Base-by-base conservation (phyloP, 2,329 filamentous ascomycete genomes). In the Aspergillus texensis region DNA sequence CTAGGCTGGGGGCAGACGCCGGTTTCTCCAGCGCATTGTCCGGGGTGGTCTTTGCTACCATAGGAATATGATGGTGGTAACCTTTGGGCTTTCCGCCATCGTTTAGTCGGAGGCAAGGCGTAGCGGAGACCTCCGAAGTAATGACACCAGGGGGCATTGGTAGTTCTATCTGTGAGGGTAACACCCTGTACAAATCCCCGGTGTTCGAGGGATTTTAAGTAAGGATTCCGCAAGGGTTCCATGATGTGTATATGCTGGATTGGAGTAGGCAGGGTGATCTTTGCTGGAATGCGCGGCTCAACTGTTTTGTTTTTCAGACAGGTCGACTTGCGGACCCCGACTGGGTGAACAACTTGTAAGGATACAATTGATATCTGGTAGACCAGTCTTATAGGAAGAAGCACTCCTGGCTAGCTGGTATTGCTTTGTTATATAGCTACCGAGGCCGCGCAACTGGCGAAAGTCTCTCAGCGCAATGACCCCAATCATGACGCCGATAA, bases 41-140 rank as follows among this genome's bases (percentile, higher is more conserved):
- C 84, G 0, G 85, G 85, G 54, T 77, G 78, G 4, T 75, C 75
- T 60, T 74, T 75, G 16, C 81, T 84, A 30, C 85, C 85, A 68
- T 87, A 87, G 30, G 78, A 76, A 69, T 83, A 86, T 28, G 78
- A 79, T 11, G 76, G 61, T 1, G 85, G 81, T 2, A 88, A 72
- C 5, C 76, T 74, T 30, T 79, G 78, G 9, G 85, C 82, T 58
- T 77, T 78, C 19, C 82, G 80, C 75, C 85, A 87, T 59, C 85
- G 78, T 64, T 80, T 79, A 16, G 77, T 64, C 0, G 84, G 84
- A 16, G 85, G 82, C 1, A 86, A 74, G 0, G 82, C 85, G 64
- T 86, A 88, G 0, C 85, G 85, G 0, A 88, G 73, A 6, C 84
- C 84, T 24, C 85, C 84, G 60, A 85, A 86, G 70, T 82, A 87